Conservation (phyloP, 352 stramenopile genomes). For the Globisporangium spiculum region DNA sequence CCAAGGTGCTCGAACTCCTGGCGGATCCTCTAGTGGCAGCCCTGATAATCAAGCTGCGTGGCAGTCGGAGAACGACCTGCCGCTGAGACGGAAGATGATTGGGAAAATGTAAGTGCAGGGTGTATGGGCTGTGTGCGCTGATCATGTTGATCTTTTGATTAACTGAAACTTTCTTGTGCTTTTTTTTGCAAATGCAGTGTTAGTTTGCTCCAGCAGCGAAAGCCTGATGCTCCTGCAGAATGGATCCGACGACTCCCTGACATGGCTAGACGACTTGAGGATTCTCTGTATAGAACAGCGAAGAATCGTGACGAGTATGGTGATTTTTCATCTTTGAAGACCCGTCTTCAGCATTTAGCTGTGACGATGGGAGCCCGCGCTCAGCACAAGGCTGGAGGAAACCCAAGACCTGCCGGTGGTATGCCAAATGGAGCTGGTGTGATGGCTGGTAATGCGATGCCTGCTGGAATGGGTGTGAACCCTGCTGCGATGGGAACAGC, state of each 20-base stretch:
- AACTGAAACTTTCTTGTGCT: slow-evolving; percentile 1
- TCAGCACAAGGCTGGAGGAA: slow-evolving; percentile 67
- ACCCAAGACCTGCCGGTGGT: slow-evolving; percentile 33
- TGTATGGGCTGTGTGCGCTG: not conserved
- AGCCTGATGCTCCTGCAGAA: slow-evolving; percentile 95
- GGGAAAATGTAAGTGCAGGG: slow-evolving; percentile 81
- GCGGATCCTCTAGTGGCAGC: slow-evolving; percentile 31
- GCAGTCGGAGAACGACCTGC: slow-evolving; percentile 87
- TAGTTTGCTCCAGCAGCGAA: slow-evolving; percentile 95
- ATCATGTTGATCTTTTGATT: not conserved
- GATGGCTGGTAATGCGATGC: slow-evolving; percentile 32
- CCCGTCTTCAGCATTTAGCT: slow-evolving; percentile 95
- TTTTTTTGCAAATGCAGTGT: slow-evolving; percentile 50
- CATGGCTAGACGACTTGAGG: slow-evolving; percentile 97
- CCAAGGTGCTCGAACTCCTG: slow-evolving; percentile 36
- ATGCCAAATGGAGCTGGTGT: slow-evolving; percentile 38
- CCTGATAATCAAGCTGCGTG: slow-evolving; percentile 64
- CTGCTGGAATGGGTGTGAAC: slow-evolving; percentile 50
- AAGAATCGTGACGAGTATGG: slow-evolving; percentile 95
- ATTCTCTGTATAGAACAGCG: slow-evolving; percentile 94
- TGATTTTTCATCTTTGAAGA: slow-evolving; percentile 95
- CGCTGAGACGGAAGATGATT: slow-evolving; percentile 87
- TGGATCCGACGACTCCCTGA: slow-evolving; percentile 97
- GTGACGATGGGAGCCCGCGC: slow-evolving; percentile 85
- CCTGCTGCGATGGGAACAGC: slow-evolving; percentile 30